A percentile compares a stretch with the other conserved stretches of the same genome.
These are phyloP conservation scores for Tricharina praecox DNA, from an alignment of 495 filamentous ascomycete genomes.

Conservation along the genomic window DNA sequence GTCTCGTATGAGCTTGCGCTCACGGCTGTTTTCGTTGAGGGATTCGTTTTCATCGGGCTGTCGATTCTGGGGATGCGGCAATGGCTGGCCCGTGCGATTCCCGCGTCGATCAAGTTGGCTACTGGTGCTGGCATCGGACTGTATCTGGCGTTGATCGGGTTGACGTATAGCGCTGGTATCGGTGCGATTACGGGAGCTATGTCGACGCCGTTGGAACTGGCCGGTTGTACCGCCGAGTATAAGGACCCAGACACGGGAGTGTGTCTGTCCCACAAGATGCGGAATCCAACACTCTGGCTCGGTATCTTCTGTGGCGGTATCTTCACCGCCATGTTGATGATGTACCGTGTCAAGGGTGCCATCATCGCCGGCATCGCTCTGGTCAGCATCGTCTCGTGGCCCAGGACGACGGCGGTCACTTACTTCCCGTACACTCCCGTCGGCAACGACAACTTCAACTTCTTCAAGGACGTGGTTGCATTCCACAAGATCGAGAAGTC, in stretches of 20 bases:
- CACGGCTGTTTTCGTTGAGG: slow-evolving; percentile 71
- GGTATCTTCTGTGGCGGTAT: slow-evolving; percentile 71
- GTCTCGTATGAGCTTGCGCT: slow-evolving; percentile 54
- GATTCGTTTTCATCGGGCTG: slow-evolving; percentile 36
- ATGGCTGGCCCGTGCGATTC: slow-evolving; percentile 64
- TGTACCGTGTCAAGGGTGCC: slow-evolving; percentile 67
- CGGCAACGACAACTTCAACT: slow-evolving; percentile 53
- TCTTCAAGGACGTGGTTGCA: slow-evolving; percentile 66
- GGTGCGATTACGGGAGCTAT: slow-evolving; percentile 46
- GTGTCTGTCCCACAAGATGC: slow-evolving; percentile 42
- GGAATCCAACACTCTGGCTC: slow-evolving; percentile 62
- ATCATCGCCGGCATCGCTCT: slow-evolving; percentile 64
- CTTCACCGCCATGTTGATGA: slow-evolving; percentile 57
- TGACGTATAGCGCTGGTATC: slow-evolving; percentile 65
- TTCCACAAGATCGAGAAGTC: slow-evolving; percentile 57
- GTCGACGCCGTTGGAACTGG: slow-evolving; percentile 47
- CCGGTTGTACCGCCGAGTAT: slow-evolving; percentile 39
- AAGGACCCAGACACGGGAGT: slow-evolving; percentile 17
- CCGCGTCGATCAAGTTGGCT: slow-evolving; percentile 65
- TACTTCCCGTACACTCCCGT: slow-evolving; percentile 55
- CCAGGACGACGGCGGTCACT: slow-evolving; percentile 51
- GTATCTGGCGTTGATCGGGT: slow-evolving; percentile 62
- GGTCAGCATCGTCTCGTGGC: slow-evolving; percentile 74
- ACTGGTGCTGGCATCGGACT: slow-evolving; percentile 66
- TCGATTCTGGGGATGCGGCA: slow-evolving; percentile 62